phyloP scores from a whole-genome alignment of 1,284 basidiomycete genomes.

The Ganoderma resinaceum region DNA sequence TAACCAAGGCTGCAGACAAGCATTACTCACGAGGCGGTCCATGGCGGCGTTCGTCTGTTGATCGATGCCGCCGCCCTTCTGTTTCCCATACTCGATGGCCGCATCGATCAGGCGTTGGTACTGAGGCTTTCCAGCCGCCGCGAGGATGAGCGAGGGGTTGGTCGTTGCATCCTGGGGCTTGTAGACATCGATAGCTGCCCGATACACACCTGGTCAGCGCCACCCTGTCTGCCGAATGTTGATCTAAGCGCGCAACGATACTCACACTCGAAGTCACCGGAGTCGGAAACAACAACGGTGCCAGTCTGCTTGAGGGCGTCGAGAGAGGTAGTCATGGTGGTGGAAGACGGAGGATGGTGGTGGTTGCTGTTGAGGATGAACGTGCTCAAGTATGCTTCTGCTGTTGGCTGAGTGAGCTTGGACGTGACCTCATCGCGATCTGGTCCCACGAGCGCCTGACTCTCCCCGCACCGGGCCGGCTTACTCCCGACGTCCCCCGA shows the following conservation, averaged over 20 bases:
- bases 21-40: slow-evolving; percentile 81
- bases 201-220: slow-evolving; percentile 18
- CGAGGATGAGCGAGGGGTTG: slow-evolving; percentile 93
- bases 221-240: neutral
- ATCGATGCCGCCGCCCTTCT: slow-evolving; percentile 79
- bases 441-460: slow-evolving; percentile 16
- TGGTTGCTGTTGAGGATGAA: slow-evolving; percentile 22
- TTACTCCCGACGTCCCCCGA: neutral
- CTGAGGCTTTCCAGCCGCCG: slow-evolving; percentile 89
- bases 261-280: slow-evolving; percentile 86
- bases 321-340: slow-evolving; percentile 85
- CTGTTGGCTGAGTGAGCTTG: slow-evolving; percentile 29
- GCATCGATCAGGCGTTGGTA: slow-evolving; percentile 88
- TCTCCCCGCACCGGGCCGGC: neutral
- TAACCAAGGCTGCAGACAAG: neutral
- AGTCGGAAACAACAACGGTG: slow-evolving; percentile 95
- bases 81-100: slow-evolving; percentile 85
- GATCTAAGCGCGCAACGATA: slow-evolving; percentile 22
- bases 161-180: slow-evolving; percentile 96
- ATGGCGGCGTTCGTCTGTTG: slow-evolving; percentile 78
- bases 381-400: slow-evolving; percentile 24
- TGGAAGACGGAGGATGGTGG: slow-evolving; percentile 32
- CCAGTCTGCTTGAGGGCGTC: slow-evolving; percentile 90
- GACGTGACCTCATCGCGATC: slow-evolving; percentile 35
- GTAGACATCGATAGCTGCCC: slow-evolving; percentile 85